Evolutionary conservation across 495 filamentous ascomycete genomes (phyloP).

Genomic region (Penicillium fimorum): DNA sequence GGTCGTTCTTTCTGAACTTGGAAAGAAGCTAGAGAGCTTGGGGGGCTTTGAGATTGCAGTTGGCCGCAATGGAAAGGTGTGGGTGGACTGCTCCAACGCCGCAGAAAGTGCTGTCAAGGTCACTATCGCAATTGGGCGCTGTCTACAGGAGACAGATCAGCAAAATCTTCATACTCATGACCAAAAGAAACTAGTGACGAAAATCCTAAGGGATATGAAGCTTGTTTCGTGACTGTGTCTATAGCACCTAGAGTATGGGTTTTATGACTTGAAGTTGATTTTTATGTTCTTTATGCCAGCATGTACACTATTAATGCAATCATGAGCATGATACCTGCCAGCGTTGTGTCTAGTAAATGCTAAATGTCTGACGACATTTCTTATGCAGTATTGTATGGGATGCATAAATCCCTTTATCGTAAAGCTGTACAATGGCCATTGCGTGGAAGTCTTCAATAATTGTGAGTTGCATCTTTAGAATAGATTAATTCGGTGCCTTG

Average conservation of each 20-base stretch:
- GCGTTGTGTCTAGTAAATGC: neutral
- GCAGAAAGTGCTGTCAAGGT: conserved; percentile 53
- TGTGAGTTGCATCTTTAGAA: neutral
- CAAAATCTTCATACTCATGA: conserved; percentile 62
- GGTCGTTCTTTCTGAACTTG: conserved; percentile 78
- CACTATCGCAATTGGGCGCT: conserved; percentile 77
- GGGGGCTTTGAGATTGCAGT: conserved; percentile 88
- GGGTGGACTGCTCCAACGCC: conserved; percentile 72
- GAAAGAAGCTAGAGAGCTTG: conserved; percentile 61
- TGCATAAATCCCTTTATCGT: neutral
- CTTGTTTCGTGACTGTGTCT: conserved; percentile 29
- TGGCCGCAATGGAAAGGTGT: conserved; percentile 89
- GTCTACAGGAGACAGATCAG: conserved; percentile 73
- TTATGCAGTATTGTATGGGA: neutral
- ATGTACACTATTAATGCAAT: conserved; percentile 15
- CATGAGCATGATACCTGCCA: conserved; percentile 3
- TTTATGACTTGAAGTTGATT: neutral
- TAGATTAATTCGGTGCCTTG: neutral
- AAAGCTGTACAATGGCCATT: neutral
- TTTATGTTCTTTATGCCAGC: conserved; percentile 13
- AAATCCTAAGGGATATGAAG: conserved; percentile 55
- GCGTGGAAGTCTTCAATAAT: neutral
- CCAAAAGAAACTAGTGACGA: conserved; percentile 78
- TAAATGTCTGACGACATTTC: neutral
- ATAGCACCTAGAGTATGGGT: neutral